Base-by-base conservation (phyloP, 2,329 filamentous ascomycete genomes). In the Hymenoscyphus linearis region DNA sequence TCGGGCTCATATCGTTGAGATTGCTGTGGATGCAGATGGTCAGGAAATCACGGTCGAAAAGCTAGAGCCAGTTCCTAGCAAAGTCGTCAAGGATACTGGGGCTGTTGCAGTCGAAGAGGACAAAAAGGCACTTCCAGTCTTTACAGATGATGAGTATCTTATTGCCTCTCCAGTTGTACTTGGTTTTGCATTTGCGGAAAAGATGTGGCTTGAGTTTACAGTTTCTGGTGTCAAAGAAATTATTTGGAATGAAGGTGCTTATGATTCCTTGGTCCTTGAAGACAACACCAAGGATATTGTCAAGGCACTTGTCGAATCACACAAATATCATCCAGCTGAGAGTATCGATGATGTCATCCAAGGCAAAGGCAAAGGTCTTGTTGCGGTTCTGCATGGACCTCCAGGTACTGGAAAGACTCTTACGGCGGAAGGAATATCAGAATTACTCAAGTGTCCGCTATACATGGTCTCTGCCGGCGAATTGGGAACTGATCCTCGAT, bases 371-470 rank as follows among this genome's bases (percentile, higher is more conserved):
- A 91, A 90, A 69, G 91, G 92, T 0, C 84, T 96, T 16, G 91
- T 96, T 40, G 80, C 82, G 44, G 89, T 96, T 1, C 82, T 96
- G 0, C 91, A 96, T 67, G 91, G 91, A 2, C 89, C 90, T 4
- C 91, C 92, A 0, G 92, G 91, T 18, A 93, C 91, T 0, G 92
- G 92, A 57, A 96, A 96, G 76, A 96, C 91, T 0, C 80, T 96
- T 5, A 96, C 92, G 0, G 91, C 90, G 0, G 91, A 96, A 72
- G 89, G 88, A 12, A 93, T 96, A 64, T 90, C 89, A 10, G 91
- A 96, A 71, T 81, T 93, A 13, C 84, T 96, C 58, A 87, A 88
- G 70, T 89, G 89, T 59, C 92, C 91, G 0, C 77, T 96, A 0
- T 96, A 96, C 74, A 90, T 90, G 80, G 89, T 91, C 27, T 90